A percentile compares a stretch with the other conserved stretches of the same genome.
phyloP scores from a whole-genome alignment of 176 grass and related monocot species.

The Zea mays region DNA sequence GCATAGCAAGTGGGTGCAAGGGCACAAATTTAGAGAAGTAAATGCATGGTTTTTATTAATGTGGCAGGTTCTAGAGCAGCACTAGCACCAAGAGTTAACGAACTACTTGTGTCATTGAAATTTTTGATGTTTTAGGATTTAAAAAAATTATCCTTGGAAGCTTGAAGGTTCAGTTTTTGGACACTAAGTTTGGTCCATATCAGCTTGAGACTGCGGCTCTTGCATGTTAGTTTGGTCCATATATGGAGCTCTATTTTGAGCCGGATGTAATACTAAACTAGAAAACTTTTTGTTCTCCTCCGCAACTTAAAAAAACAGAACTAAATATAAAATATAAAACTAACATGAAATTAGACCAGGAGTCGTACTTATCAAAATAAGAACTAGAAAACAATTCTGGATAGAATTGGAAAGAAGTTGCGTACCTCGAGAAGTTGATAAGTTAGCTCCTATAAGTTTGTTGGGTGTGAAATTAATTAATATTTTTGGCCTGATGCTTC shows the following conservation, averaged over 20 bases:
- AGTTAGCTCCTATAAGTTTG: too few species aligned
- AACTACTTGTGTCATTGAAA: neutral
- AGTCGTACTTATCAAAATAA: neutral
- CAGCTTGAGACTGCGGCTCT: too few species aligned
- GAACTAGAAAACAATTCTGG: too few species aligned
- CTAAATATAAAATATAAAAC: neutral
- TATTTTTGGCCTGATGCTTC: too few species aligned
- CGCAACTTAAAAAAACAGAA: constrained; percentile 2
- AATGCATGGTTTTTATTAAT: neutral
- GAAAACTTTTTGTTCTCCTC: constrained; percentile 20
- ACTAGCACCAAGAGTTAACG: neutral
- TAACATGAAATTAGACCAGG: neutral
- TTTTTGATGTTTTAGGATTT: too few species aligned
- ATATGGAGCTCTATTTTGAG: neutral
- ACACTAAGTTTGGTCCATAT: too few species aligned
- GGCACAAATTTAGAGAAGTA: neutral
- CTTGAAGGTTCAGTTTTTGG: too few species aligned
- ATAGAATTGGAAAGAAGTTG: too few species aligned
- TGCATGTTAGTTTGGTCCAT: too few species aligned
- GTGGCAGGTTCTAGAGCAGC: neutral
- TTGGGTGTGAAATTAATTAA: too few species aligned
- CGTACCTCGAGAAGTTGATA: too few species aligned
- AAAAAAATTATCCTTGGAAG: too few species aligned
- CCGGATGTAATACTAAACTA: neutral
- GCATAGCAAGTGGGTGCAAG: constrained; percentile 22